Base-by-base conservation (phyloP, 805 yeast species). In the Saccharomycopsis sp. region DNA sequence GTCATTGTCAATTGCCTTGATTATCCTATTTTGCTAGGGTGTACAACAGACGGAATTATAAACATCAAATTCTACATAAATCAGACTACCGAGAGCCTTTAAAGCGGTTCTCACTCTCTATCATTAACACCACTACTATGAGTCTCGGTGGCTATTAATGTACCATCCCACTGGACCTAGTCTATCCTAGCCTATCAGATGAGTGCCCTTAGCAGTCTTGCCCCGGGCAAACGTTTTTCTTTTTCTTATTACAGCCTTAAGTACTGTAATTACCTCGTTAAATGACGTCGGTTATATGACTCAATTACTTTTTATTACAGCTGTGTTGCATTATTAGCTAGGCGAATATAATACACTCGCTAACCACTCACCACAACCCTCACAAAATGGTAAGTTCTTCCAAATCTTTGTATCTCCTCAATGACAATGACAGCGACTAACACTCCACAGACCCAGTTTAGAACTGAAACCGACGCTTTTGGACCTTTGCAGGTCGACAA, bases 381-480 rank as follows among this genome's bases (percentile, higher is more conserved):
- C n/a, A 12, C 38, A 29, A 29, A 29, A 29, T 29, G 38, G 38
- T 29, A 29, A 29, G 38, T 29, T 5, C 38, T 12, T 7, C 38
- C 38, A 29, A 12, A 29, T 7, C 5, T 12, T 29, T 29, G 38
- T 29, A 7, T 29, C 12, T 29, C 38, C n/a, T n/a, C n/a, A n/a
- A n/a, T n/a, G n/a, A n/a, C n/a, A n/a, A n/a, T n/a, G n/a, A 29
- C 38, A 29, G 5, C 12, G 38, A 29, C 38, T 29, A 29, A 29
- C 38, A 5, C 38, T 5, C 5, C 38, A 29, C 12, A 29, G 38
- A 29, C 38, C 9, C 38, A 29, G 12, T 29, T 29, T 22, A 70
- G 98, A 77, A 82, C 80, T 58, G 99, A 93, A 73, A 80, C 90
- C 60, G 99, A 93, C 75, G 97, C 98, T 56, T 94, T 93, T 69